Base-by-base conservation (phyloP, 352 stramenopile genomes). In the Phytopythium chamaehyphon region DNA sequence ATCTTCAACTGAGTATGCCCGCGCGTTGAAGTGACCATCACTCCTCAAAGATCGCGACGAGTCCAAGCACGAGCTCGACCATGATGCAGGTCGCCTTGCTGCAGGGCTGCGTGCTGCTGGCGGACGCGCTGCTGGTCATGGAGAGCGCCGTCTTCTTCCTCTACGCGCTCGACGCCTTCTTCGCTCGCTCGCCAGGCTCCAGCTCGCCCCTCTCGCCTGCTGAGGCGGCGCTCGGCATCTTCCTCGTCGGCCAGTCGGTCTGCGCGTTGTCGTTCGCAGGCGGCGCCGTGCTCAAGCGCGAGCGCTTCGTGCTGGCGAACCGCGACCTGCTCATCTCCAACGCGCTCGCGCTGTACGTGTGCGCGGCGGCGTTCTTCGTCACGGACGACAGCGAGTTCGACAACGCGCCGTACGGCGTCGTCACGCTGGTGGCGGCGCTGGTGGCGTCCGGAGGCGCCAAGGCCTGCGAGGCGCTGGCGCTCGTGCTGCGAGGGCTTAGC, bases 321-420 rank as follows among this genome's bases (percentile, higher is more conserved):
- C 28, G 44, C 18, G 44, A 51, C n/a, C 28, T 51, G 44, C 44
- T 51, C 26, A 40, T 39, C 44, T 40, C 44, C 7, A 51, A 38
- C 26, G 23, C 44, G n/a, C 44, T 40, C 44, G 24, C 28, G n/a
- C 12, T 51, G 7, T 51, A 51, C 28, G 44, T 51, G 44, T 40
- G 44, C 44, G n/a, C 44, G 28, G 44, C 24, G 7, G 44, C 44
- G 15, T 39, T 51, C 44, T 51, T 51, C 44, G 22, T 51, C 44
- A 51, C 44, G 24, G 38, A 39, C 44, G 28, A 51, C 44, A 39
- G 24, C 44, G 16, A 40, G 26, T 21, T 19, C 24, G 26, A 39
- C 24, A 22, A 40, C 26, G 44, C 44, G 14, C 8, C 26, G 15
- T 36, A 39, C 44, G 44, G 44, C 24, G 28, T 51, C 16, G 26